These are phyloP conservation scores for Aphanomyces euteiches DNA, from an alignment of 352 stramenopile genomes.

Conservation along the genomic window DNA sequence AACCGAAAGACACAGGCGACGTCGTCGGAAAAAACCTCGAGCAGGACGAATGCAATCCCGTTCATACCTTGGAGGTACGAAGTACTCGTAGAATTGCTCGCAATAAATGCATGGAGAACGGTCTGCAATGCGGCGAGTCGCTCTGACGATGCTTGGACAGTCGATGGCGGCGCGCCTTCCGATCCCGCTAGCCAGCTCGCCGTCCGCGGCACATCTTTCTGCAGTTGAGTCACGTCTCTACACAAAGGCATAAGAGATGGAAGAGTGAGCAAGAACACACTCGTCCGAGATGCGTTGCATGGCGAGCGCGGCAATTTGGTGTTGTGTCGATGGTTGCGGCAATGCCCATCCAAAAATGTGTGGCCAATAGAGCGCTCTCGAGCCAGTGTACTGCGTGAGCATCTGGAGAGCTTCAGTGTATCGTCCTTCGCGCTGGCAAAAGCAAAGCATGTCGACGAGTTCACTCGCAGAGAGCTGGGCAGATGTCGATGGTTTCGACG, in stretches of 20 bases:
- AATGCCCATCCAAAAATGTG: constrained; percentile 62
- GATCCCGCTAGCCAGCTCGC: constrained; percentile 67
- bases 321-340: constrained; percentile 27
- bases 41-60: constrained; percentile 67
- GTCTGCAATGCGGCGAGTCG: constrained; percentile 44
- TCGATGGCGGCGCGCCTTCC: constrained; percentile 49
- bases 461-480: neutral
- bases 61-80: constrained; percentile 87
- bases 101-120: constrained; percentile 68
- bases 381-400: constrained; percentile 49
- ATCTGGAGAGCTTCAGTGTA: constrained; percentile 76
- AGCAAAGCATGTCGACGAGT: constrained; percentile 41
- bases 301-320: constrained; percentile 32
- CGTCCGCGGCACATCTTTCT: constrained; percentile 79
- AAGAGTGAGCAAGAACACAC: constrained; percentile 39
- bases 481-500: neutral
- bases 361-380: constrained; percentile 57
- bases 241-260: neutral
- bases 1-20: constrained; percentile 54
- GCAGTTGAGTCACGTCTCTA: constrained; percentile 64
- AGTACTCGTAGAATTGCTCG: constrained; percentile 42
- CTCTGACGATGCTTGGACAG: constrained; percentile 33
- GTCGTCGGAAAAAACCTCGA: constrained; percentile 59
- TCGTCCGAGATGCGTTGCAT: constrained; percentile 43
- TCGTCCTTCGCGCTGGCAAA: constrained; percentile 54